Evolutionary conservation across 805 yeast species (phyloP), one percentile per base, ranked within the genome.

Genomic region (Wickerhamiella slavikovae): DNA sequence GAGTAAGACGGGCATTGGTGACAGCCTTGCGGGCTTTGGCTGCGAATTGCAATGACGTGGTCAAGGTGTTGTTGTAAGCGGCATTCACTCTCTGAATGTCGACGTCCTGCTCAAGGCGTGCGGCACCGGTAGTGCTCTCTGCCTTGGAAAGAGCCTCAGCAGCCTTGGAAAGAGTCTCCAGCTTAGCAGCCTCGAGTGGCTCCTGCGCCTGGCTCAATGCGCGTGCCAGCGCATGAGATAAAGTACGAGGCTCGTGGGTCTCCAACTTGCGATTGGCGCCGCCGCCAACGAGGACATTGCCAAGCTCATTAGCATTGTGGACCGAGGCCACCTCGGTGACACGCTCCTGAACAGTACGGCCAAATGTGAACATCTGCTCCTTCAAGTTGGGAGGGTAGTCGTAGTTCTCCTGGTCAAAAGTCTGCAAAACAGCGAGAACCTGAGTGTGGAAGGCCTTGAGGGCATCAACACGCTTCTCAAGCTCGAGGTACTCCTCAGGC

Each of bases 31-130:
- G 75, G 16, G 76, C 72, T 46, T 63, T 62, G 41, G 67, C 58
- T 28, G 83, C 77, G 38, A 66, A 71, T 24, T 58, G 55, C 36
- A 78, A 61, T 35, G 70, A 61, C 32, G 63, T 63, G 38, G 67
- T 61, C 41, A 79, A 58, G 22, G 77, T 66, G 28, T 68, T 67
- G 33, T 61, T 55, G 48, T 76, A 62, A 12, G 71, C 68, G 36
- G 66, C 60, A 51, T 79, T 79, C 53, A 77, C 75, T 42, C 72
- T 68, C 19, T 70, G 48, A 41, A 79, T 71, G 49, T 71, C 57
- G 39, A 68, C 71, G 50, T 79, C 93, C 58, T 79, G 92, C 32
- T 72, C 76, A 36, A 77, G 61, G 48, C 91, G 67, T 15, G 80
- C 78, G 44, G 74, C 78, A 32, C 89, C 93, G 27, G 79, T 64